phyloP scores from a whole-genome alignment of 2,329 filamentous ascomycete genomes.

The Neurospora crassa region DNA sequence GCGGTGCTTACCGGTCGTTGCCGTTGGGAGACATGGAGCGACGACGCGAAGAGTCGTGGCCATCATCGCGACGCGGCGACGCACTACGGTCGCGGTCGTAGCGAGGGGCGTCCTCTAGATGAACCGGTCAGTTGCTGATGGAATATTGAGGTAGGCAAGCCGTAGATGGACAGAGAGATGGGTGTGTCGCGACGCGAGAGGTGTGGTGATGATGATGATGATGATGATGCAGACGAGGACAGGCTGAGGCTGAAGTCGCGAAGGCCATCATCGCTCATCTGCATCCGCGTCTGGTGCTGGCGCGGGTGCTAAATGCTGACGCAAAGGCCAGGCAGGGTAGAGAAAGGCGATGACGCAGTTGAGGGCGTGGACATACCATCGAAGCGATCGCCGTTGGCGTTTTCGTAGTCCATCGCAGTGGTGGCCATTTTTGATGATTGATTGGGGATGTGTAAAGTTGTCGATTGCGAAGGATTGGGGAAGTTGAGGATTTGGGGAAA shows the following conservation, averaged over 20 bases:
- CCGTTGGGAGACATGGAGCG: constrained; percentile 53
- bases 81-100: constrained; percentile 60
- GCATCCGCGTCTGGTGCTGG: neutral
- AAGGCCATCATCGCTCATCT: neutral
- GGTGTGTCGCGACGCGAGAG: constrained; percentile 1
- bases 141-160: neutral
- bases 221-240: neutral
- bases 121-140: constrained; percentile 3
- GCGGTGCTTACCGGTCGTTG: constrained; percentile 38
- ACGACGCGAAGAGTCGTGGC: constrained; percentile 44
- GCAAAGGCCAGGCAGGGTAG: neutral
- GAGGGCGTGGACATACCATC: constrained; percentile 40
- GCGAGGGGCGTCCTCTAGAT: constrained; percentile 51
- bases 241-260: constrained; percentile 1
- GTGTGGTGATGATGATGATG: neutral
- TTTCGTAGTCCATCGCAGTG: constrained; percentile 62
- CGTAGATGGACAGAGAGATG: neutral
- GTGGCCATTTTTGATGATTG: constrained; percentile 41
- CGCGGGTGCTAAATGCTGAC: neutral
- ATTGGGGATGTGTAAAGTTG: constrained; percentile 4
- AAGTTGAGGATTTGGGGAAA: neutral
- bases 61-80: constrained; percentile 56
- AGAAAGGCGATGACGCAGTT: constrained; percentile 3
- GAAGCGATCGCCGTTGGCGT: constrained; percentile 56
- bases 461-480: neutral